Conservation (phyloP, 306 rosid genomes). For the Lathyrus aphaca region DNA sequence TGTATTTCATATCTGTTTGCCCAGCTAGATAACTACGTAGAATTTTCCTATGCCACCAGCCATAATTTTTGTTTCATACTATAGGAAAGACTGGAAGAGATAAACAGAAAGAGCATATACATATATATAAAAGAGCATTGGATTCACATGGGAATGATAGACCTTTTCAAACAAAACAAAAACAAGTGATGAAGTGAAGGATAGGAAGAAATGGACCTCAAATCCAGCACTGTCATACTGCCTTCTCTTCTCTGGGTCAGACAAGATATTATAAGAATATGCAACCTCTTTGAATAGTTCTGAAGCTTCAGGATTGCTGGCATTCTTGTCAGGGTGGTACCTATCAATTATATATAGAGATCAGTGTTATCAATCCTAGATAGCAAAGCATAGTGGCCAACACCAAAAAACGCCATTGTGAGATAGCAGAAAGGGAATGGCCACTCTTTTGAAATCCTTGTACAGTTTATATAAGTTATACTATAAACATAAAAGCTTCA, state of each 20-base stretch:
- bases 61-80: constrained; percentile 14
- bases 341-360: constrained; percentile 47
- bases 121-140: constrained; percentile 9
- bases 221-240: constrained; percentile 95
- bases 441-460: no score
- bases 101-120: constrained; percentile 12
- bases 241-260: constrained; percentile 97
- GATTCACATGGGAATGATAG: constrained; percentile 28
- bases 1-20: constrained; percentile 11
- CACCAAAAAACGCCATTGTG: not conserved
- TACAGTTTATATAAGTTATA: no score
- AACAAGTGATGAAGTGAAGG: not conserved
- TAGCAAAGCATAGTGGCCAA: not conserved
- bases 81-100: constrained; percentile 15
- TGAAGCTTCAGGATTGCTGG: constrained; percentile 88
- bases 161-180: no score
- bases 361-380: not conserved
- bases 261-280: constrained; percentile 86
- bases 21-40: constrained; percentile 10
- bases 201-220: constrained; percentile 63
- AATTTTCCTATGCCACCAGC: constrained; percentile 5
- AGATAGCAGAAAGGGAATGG: not conserved
- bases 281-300: constrained; percentile 97
- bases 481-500: not conserved
- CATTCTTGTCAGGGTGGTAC: constrained; percentile 98